These are phyloP conservation scores for Cyanophora paradoxa DNA, from an alignment of 78 protist genomes.

Conservation along the genomic window DNA sequence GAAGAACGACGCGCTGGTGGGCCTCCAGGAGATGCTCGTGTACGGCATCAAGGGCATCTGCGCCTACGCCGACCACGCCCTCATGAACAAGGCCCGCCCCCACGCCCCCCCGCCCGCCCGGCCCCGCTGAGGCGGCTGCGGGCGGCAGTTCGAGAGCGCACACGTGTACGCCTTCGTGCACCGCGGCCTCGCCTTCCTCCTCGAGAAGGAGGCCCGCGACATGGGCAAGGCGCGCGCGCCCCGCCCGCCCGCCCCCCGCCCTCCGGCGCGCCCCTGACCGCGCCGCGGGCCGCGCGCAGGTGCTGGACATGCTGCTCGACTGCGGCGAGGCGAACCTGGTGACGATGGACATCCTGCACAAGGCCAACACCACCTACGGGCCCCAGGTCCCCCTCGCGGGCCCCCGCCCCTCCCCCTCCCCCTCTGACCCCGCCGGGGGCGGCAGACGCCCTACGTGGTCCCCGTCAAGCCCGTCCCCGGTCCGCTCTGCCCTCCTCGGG, in stretches of 20 bases:
- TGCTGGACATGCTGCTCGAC: neutral
- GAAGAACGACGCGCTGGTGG: no score
- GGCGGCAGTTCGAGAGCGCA: neutral
- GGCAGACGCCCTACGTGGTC: slow-evolving; percentile 34
- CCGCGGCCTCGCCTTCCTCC: slow-evolving; percentile 26
- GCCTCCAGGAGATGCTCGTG: slow-evolving; percentile 50
- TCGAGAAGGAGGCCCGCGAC: neutral
- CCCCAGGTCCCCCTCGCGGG: slow-evolving; percentile 35
- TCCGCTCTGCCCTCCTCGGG: no score
- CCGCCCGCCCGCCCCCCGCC: no score
- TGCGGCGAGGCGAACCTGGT: slow-evolving; percentile 51
- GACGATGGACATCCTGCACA: no score
- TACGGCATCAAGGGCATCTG: slow-evolving; percentile 81
- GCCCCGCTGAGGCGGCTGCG: no score
- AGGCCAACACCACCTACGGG: no score
- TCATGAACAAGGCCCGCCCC: neutral
- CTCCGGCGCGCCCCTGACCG: no score
- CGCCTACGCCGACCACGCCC: slow-evolving; percentile 60
- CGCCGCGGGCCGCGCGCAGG: no score
- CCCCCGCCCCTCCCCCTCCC: neutral
- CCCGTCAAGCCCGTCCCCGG: slow-evolving; percentile 6
- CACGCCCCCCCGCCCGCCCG: no score
- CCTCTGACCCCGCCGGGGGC: neutral
- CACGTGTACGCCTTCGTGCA: slow-evolving; percentile 6
- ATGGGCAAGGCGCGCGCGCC: no score